Base-by-base conservation (phyloP, 805 yeast genomes). In the Candida taoyuanica region DNA sequence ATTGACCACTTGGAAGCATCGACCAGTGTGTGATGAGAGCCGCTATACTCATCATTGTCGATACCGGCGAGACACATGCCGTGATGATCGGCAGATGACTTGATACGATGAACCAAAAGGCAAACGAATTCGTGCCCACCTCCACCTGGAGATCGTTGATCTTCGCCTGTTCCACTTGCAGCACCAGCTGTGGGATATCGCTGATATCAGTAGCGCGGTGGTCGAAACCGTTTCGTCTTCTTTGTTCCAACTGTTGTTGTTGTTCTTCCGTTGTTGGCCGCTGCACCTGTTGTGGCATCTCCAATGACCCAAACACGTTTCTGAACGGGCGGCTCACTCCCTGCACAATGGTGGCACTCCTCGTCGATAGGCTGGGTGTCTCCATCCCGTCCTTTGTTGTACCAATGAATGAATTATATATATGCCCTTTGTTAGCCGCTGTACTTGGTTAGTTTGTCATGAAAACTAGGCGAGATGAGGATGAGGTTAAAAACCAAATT, bases 21-120 rank as follows among this genome's bases (percentile, higher is more conserved):
- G 81, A 58, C 96, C 96, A 86, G 33, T 71, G 67, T 40, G 82
- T 80, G 0, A 79, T 76, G 13, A 85, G 67, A 5, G 89, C 85
- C 2, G 83, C 78, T 5, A 84, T 65, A 0, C 91, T 81, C 29
- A 78, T 70, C 69, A 84, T 72, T 49, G 85, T 85, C 6, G 91
- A 79, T 19, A 86, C 50, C 0, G 95, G 95, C 0, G 93, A 94
- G 26, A 80, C 51, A 48, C 91, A 83, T 5, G 91, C 87, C 1
- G 89, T 78, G 7, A 81, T 55, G 18, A 86, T 69, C 0, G 96
- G 96, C 46, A 85, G 71, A 48, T 79, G 78, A 3, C 82, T 71
- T 3, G 89, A 78, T 0, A 81, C 59, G 12, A 71, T 50, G 47
- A 81, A 82, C 93, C 94, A 85, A 25, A 59, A 42, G 9, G 52